A percentile compares a stretch with the other conserved stretches of the same genome.
These are phyloP conservation scores for Pneumocystis sp. DNA, from an alignment of 1,139 yeast species.

Conservation along the genomic window DNA sequence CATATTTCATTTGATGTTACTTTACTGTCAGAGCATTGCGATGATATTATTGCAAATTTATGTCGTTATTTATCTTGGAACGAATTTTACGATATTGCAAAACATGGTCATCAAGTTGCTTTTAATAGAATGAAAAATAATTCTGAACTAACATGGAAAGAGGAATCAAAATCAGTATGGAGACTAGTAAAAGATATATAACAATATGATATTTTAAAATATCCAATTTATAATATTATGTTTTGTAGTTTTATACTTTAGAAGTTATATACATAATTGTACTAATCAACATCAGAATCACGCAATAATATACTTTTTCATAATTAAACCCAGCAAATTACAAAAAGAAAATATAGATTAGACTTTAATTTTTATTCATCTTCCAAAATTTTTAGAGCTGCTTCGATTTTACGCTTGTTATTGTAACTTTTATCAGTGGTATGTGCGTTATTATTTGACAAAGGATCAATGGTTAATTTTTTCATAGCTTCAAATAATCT, in stretches of 20 bases:
- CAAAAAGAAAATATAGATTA: neutral
- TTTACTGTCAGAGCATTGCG: slow-evolving; percentile 63
- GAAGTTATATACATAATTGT: neutral
- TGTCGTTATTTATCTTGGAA: slow-evolving; percentile 52
- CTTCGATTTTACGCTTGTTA: neutral
- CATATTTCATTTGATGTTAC: slow-evolving; percentile 73
- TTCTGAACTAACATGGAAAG: neutral
- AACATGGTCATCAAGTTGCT: slow-evolving; percentile 8
- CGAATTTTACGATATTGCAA: slow-evolving; percentile 39
- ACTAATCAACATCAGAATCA: neutral
- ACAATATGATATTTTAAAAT: neutral
- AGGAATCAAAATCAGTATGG: neutral
- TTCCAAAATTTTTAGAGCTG: neutral
- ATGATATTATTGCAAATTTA: slow-evolving; percentile 62
- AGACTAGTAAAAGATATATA: neutral
- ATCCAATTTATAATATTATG: neutral
- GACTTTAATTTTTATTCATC: neutral
- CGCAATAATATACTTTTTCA: neutral
- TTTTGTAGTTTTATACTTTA: neutral
- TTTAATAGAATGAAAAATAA: slow-evolving; percentile 2
- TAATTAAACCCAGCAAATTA: neutral
- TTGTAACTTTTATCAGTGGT: neutral
- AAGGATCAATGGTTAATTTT: neutral
- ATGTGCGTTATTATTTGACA: neutral
- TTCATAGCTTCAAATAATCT: neutral